These are phyloP conservation scores for Posidonia australis DNA, from an alignment of 106 monocot species.

Conservation along the genomic window DNA sequence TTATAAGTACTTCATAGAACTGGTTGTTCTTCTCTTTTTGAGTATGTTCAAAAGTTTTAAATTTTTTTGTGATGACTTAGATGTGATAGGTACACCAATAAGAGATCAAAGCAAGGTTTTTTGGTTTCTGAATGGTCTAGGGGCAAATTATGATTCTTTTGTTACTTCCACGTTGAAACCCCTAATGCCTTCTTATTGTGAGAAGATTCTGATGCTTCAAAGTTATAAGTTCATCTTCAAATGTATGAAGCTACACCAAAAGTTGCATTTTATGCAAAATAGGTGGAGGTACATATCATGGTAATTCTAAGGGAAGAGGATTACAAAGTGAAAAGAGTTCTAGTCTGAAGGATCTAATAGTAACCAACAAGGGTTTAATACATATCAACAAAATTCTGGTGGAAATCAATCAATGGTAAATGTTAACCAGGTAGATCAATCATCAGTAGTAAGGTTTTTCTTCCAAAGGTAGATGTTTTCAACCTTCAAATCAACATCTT, in stretches of 20 bases:
- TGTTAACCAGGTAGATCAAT: no score
- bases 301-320: background rate
- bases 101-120: background rate
- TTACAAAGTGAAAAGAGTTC: background rate
- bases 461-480: background rate
- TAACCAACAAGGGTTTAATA: no score
- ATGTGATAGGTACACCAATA: background rate
- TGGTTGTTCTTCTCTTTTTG: no score
- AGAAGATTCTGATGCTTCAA: background rate
- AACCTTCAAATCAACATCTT: background rate
- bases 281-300: background rate
- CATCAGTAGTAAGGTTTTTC: no score
- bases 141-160: background rate
- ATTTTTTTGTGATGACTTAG: background rate
- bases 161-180: background rate
- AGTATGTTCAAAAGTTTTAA: background rate
- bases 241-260: no score
- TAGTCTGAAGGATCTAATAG: no score
- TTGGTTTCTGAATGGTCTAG: background rate
- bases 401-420: no score
- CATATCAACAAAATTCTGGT: no score
- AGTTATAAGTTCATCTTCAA: background rate
- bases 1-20: no score
- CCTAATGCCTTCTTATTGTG: background rate
- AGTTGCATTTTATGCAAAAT: no score